phyloP scores from a whole-genome alignment of 2,329 filamentous ascomycete genomes.

The Cercospora canescens region DNA sequence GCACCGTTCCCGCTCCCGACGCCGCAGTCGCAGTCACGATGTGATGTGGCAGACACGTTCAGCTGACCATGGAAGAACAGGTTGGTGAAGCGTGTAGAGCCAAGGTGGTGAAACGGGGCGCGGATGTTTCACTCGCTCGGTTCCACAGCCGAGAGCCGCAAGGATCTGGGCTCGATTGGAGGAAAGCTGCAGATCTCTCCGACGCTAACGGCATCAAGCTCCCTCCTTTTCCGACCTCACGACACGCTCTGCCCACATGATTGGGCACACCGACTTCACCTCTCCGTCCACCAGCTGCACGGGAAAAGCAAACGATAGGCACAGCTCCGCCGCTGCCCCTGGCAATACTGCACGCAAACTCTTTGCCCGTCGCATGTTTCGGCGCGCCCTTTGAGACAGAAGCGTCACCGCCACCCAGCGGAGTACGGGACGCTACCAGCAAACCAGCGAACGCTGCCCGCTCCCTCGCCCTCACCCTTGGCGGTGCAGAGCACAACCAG shows the following conservation, averaged over 20 bases:
- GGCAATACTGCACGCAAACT: conserved; percentile 9
- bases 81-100: not conserved
- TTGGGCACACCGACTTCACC: conserved; percentile 17
- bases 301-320: conserved; percentile 10
- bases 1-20: not conserved
- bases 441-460: conserved; percentile 6
- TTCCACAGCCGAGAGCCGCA: conserved; percentile 4
- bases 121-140: not conserved
- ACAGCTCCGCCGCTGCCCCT: conserved; percentile 10
- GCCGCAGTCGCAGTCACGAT: not conserved
- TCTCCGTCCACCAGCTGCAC: not conserved
- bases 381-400: conserved; percentile 10
- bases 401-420: conserved; percentile 10
- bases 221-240: conserved; percentile 9
- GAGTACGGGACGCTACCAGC: conserved; percentile 10
- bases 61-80: conserved; percentile 4
- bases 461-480: conserved; percentile 6
- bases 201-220: not conserved
- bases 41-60: not conserved
- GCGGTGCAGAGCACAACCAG: conserved; percentile 11
- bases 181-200: not conserved
- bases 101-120: conserved; percentile 1
- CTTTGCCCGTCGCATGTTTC: conserved; percentile 3
- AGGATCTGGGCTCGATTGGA: not conserved
- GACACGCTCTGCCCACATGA: not conserved